These are phyloP conservation scores for Paraconiothyrium sp. DNA, from an alignment of 2,329 filamentous ascomycete genomes.

Conservation along the genomic window DNA sequence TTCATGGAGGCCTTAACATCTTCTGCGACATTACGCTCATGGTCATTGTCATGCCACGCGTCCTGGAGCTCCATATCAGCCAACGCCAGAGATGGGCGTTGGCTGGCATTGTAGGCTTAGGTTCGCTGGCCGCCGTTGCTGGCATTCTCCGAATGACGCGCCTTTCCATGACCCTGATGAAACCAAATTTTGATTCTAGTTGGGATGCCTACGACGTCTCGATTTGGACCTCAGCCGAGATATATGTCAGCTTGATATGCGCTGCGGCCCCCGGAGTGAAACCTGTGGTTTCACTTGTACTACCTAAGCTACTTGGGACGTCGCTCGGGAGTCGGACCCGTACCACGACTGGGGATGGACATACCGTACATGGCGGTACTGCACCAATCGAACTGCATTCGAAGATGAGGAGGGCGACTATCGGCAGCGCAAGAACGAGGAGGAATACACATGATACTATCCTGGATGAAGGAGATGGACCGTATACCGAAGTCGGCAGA, in stretches of 20 bases:
- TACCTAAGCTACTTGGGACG: slow-evolving; percentile 30
- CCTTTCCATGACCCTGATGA: slow-evolving; percentile 19
- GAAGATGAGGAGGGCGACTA: slow-evolving; percentile 22
- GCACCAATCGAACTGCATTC: slow-evolving; percentile 23
- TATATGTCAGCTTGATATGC: slow-evolving; percentile 33
- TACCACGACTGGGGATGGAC: slow-evolving; percentile 7
- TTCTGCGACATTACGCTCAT: slow-evolving; percentile 30
- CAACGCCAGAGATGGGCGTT: slow-evolving; percentile 28
- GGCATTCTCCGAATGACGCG: slow-evolving; percentile 32
- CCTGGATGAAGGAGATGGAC: slow-evolving; percentile 16
- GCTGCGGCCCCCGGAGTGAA: slow-evolving; percentile 34
- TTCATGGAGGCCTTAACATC: slow-evolving; percentile 28
- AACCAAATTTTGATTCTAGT: slow-evolving; percentile 24
- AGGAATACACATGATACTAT: slow-evolving; percentile 16
- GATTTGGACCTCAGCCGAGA: slow-evolving; percentile 34
- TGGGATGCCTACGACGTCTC: slow-evolving; percentile 36
- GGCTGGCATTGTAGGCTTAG: slow-evolving; percentile 28
- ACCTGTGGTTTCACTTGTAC: slow-evolving; percentile 25
- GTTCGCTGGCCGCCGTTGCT: slow-evolving; percentile 29
- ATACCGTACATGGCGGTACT: neutral
- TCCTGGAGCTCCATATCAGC: slow-evolving; percentile 29
- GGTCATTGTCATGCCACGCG: slow-evolving; percentile 30
- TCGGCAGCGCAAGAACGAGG: slow-evolving; percentile 19
- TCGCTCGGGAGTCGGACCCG: slow-evolving; percentile 22
- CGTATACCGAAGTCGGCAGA: slow-evolving; percentile 20